Base-by-base conservation (phyloP, 305 asterid genomes). In the Ajuga reptans region DNA sequence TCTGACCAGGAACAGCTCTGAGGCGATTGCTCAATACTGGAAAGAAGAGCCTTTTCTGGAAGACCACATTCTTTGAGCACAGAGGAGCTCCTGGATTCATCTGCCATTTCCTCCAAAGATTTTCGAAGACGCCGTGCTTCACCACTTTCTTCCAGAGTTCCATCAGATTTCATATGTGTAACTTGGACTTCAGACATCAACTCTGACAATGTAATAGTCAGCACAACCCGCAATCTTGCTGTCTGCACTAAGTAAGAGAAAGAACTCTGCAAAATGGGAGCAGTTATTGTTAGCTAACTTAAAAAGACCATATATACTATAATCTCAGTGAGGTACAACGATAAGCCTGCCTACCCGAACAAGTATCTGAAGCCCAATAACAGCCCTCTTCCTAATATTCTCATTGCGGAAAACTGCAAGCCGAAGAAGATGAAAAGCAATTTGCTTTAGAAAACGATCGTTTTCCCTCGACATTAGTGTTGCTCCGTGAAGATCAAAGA, bases 181-280 rank as follows among this genome's bases (percentile, higher is more conserved):
- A 93, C 95, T 87, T 86, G 97, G 77, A 93, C 97, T 81, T 93
- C 99, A 77, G 99, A 93, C 97, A 91, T 93, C 89, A 93, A 81
- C 84, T 93, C 99, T 8, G 99, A 93, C 68, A 93, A 75, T 34
- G 99, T 93, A 69, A 93, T 93, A 49, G 96, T 93, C 41, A 93
- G 82, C 84, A 93, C 95, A 60, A 84, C 99, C 62, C 96, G 88
- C 78, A 93, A 78, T 77, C 97, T 85, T 58, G 91, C 92, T 41
- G 96, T 83, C 83, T 93, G 97, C 82, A 49, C 76, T 72, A 84
- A 86, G 87, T 88, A 78, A 27, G 95, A 85, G 84, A 91, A 89
- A 61, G 96, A 87, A 74, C 95, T 85, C 99, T 93, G 93, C 87
- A 75, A 76, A 72, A 66, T 9, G 41, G 66, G 78, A 57, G 70